Evolutionary conservation across 495 filamentous ascomycete genomes (phyloP).

Genomic region (Chaetomium cochliodes): DNA sequence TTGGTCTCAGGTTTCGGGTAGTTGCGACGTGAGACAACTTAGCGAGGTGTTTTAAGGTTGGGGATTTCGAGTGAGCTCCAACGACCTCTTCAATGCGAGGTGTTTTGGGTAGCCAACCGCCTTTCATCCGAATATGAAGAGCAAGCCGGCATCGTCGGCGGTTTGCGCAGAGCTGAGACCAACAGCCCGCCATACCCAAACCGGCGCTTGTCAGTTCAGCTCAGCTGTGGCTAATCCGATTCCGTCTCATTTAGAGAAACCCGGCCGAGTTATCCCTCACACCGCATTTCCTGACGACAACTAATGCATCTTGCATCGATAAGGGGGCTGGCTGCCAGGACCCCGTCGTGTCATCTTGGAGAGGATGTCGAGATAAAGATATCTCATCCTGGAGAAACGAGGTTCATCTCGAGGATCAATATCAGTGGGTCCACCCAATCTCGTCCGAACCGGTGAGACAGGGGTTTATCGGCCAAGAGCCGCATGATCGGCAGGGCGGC

Average conservation of each 20-base stretch:
- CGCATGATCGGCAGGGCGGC: conserved; percentile 19
- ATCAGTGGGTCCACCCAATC: conserved; percentile 9
- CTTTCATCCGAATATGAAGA: neutral
- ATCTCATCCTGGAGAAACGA: neutral
- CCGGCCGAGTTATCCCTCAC: neutral
- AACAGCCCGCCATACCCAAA: neutral
- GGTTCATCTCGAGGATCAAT: neutral
- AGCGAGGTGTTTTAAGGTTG: too few species aligned
- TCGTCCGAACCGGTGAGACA: conserved; percentile 10
- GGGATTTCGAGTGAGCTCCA: too few species aligned
- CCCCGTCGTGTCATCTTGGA: too few species aligned
- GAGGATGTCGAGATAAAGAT: neutral
- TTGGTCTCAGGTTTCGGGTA: too few species aligned
- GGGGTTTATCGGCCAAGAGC: conserved; percentile 17
- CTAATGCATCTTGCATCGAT: neutral
- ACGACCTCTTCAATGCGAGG: too few species aligned
- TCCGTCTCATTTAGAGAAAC: neutral
- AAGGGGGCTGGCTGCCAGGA: too few species aligned
- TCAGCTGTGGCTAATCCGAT: conserved; percentile 5
- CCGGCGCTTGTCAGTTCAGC: neutral
- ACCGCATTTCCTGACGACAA: neutral
- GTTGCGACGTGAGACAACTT: too few species aligned
- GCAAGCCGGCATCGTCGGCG: neutral
- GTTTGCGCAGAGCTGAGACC: neutral
- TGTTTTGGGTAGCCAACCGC: neutral